A percentile compares a stretch with the other conserved stretches of the same genome.
These are phyloP conservation scores for Larix kaempferi DNA, from an alignment of 75 land plant genomes.

Conservation along the genomic window DNA sequence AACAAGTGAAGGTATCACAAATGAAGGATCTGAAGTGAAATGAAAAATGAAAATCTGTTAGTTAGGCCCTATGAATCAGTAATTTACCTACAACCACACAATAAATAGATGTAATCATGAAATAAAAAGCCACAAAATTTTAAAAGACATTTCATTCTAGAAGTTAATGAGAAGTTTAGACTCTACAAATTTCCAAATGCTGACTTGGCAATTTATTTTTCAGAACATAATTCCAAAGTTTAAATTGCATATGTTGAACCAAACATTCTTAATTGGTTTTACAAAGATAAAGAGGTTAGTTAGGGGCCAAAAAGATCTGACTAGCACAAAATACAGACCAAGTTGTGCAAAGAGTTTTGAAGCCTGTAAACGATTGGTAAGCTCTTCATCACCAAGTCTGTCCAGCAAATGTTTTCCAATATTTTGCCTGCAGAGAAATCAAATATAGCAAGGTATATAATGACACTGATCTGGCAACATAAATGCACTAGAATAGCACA, in stretches of 20 bases:
- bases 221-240: neutral
- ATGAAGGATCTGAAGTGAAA: slow-evolving; percentile 52
- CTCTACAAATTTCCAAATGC: neutral
- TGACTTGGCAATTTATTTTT: neutral
- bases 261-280: neutral
- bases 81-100: neutral
- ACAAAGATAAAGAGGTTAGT: neutral
- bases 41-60: neutral
- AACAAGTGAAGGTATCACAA: slow-evolving; percentile 61
- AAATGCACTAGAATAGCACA: neutral
- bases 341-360: slow-evolving; percentile 57
- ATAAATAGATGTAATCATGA: neutral
- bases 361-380: slow-evolving; percentile 38
- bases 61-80: neutral
- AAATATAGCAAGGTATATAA: slow-evolving; percentile 20
- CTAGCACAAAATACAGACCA: slow-evolving; percentile 33
- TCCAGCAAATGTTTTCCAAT: slow-evolving; percentile 58
- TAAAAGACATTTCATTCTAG: neutral
- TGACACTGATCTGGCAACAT: slow-evolving; percentile 3
- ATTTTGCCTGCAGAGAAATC: slow-evolving; percentile 41
- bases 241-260: neutral
- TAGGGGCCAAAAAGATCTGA: slow-evolving; percentile 1
- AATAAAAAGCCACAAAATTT: neutral
- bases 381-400: slow-evolving; percentile 61
- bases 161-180: neutral